Base-by-base conservation (phyloP, 108 stramenopile species). In the Cyclotella sp. region DNA sequence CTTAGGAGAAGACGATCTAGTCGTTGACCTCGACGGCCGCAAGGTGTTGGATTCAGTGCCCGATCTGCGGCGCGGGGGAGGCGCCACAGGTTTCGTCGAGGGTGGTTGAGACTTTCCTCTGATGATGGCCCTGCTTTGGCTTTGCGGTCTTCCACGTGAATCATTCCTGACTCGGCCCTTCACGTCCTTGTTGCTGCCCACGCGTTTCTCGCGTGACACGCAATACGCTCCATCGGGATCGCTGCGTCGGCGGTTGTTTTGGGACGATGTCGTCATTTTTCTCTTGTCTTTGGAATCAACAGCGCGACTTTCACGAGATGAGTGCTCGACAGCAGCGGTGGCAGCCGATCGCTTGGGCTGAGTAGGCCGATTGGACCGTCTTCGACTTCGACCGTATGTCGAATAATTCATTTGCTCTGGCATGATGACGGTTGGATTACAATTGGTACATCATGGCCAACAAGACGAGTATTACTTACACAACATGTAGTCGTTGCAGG, bases 161-260 rank as follows among this genome's bases (percentile, higher is more conserved):
- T 61, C 60, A 39, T 64, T 45, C 9, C 63, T 45, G 21, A 11
- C 60, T 62, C 60, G 13, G 19, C 3, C 24, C 44, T 21, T 43
- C 22, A 1, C 22, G 12, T 45, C 19, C 13, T 64, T 64, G 11
- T 26, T 26, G 12, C 43, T 14, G n/a, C 43, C 30, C 9, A 43
- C 43, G 22, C 43, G 63, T 19, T 45, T 21, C 24, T 64, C 63
- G 19, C 63, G 44, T 6, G 63, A 43, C 10, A 64, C 19, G 22
- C 41, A 64, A 13, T 64, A 64, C 5, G 43, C 44, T 45, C 63
- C 63, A 45, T 64, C 63, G 14, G 63, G 63, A 45, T 64, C 63
- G 43, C 63, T 64, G 19, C 43, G 42, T 11, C 63, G 63, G 16
- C 49, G 49, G 49, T 3, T 51, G 49, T 8, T 16, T 7, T 16